Percentiles rank a stretch among this genome's conserved stretches.
Conservation (phyloP, 352 stramenopile species). For the Phytophthora pistaciae region DNA sequence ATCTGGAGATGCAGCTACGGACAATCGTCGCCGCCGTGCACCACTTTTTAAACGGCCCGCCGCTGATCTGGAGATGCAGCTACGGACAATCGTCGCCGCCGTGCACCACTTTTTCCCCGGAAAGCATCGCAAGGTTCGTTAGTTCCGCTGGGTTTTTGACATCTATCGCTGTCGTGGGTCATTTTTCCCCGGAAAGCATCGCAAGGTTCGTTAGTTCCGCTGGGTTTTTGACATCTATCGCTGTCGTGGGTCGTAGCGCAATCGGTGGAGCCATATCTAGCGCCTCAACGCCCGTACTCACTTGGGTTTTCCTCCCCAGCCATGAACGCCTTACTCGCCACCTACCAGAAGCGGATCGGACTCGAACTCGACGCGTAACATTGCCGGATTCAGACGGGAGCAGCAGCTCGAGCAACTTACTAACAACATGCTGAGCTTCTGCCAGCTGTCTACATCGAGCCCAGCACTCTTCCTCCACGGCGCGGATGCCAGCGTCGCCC, state of each 20-base stretch:
- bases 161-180: background rate
- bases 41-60: no score
- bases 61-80: no score
- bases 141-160: background rate
- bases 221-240: background rate
- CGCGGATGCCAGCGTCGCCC: slow-evolving; percentile 30
- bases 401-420: slow-evolving; percentile 13
- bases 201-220: background rate
- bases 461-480: slow-evolving; percentile 79
- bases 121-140: background rate
- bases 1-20: slow-evolving; percentile 1
- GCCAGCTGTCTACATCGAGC: slow-evolving; percentile 56
- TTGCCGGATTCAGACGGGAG: slow-evolving; percentile 8
- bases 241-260: background rate
- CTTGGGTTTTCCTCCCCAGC: background rate
- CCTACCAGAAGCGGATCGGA: background rate
- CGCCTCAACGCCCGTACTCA: background rate
- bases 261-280: background rate
- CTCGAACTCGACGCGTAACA: background rate
- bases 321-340: background rate
- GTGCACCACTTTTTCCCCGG: no score
- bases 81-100: no score
- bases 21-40: background rate
- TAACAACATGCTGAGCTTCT: slow-evolving; percentile 40
- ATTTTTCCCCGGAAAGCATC: background rate